Evolutionary conservation across 1,284 basidiomycete genomes (phyloP), one percentile per base, ranked within the genome.

Genomic region (Ganoderma leucocontextum): DNA sequence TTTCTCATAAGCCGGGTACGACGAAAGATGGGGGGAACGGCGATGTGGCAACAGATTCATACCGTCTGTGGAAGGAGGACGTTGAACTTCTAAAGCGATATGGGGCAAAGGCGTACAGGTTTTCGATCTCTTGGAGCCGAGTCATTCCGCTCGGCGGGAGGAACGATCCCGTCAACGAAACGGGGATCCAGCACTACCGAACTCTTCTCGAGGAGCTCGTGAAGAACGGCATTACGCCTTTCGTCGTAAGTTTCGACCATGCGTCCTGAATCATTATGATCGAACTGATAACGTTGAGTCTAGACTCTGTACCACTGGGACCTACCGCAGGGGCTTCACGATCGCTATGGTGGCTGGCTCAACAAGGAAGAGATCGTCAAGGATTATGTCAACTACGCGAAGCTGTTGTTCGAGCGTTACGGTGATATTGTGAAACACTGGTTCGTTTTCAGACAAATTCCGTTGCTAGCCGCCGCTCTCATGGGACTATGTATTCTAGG

Each of bases 281-380:
- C 17, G 3, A n/a, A 29, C n/a, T 36, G 59, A 22, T 49, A n/a
- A 29, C 3, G 4, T 35, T 47, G 17, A 1, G 8, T 59, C 19
- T 69, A 91, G 90, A 93, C 91, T 0, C 79, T 93, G 60, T 93
- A 92, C 77, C 91, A 93, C 76, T 94, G 91, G 92, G 92, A 94
- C 74, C 81, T 92, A 5, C 92, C 92, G 1, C 90, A 91, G 77
- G 86, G 78, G 3, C 82, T 94, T 10, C 85, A 92, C 66, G 87
- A 92, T 66, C 84, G 89, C 58, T 94, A 94, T 77, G 88, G 88
- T 15, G 92, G 92, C 2, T 93, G 91, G 89, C 81, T 93, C 60
- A 87, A 89, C 80, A 87, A 87, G 72, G 85, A 85, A 49, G 85
- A 89, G 72, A 85, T 91, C 64, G 82, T 89, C 15, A 78, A 84